phyloP scores from a whole-genome alignment of 2,329 filamentous ascomycete genomes.

The Escovopsis weberi region DNA sequence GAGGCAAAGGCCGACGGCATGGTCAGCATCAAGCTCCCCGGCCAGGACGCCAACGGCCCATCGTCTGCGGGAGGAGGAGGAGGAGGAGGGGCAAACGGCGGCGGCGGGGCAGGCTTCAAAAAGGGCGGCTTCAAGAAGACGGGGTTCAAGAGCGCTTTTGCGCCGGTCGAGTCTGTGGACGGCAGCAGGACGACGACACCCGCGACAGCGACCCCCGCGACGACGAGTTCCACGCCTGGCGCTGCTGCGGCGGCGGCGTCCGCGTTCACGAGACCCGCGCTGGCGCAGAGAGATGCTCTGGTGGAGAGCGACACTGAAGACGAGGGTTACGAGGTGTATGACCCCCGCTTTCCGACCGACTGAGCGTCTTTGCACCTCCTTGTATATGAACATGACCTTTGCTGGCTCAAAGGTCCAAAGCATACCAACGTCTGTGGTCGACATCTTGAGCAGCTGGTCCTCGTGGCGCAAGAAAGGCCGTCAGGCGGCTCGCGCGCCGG shows the following conservation, averaged over 20 bases:
- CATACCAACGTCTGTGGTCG: no score
- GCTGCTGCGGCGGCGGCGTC: constrained; percentile 13
- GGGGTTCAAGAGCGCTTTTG: constrained; percentile 68
- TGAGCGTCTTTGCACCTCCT: constrained; percentile 22
- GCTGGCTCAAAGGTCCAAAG: no score
- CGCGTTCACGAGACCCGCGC: constrained; percentile 3
- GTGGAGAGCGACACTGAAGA: constrained; percentile 52
- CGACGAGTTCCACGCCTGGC: constrained; percentile 10
- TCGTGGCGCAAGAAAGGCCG: no score
- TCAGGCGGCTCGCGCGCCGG: no score
- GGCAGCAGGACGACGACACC: no score
- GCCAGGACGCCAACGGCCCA: constrained; percentile 11
- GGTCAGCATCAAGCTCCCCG: constrained; percentile 49
- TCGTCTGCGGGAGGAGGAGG: no score
- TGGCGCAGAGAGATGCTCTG: constrained; percentile 10
- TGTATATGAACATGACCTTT: not conserved
- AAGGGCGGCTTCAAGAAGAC: constrained; percentile 68
- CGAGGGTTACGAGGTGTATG: constrained; percentile 56
- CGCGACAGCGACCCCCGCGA: not conserved
- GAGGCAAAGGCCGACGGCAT: constrained; percentile 57
- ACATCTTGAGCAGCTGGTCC: no score
- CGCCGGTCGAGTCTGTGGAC: constrained; percentile 27
- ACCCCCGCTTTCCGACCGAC: constrained; percentile 45
- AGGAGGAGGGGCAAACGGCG: not conserved
- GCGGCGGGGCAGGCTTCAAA: constrained; percentile 38